Evolutionary conservation across 2,329 filamentous ascomycete species (phyloP), one percentile per base, ranked within the genome.

Genomic region (Fusarium sp.): DNA sequence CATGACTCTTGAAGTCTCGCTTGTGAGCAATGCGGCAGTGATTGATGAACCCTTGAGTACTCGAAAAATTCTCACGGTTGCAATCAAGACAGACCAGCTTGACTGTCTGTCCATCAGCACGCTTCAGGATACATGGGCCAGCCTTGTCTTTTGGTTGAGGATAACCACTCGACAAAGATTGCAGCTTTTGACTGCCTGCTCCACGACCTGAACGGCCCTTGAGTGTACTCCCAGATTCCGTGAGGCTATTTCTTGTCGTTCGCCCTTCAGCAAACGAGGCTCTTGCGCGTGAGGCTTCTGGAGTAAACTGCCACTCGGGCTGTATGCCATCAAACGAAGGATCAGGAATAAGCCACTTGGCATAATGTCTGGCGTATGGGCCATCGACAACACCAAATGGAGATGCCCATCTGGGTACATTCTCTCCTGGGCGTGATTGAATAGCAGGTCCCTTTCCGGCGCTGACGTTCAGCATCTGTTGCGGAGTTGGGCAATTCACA

Each of bases 41-140:
- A 77, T 99, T 99, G 82, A 99, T 96, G 81, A 98, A 98, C n/a
- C 96, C 96, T 80, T 98, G 96, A 0, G 94, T 97, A 82, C 94
- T 98, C 57, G 92, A 94, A 77, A 98, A 98, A 79, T 98, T 93
- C 78, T 93, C 93, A 68, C 95, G 88, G 49, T 93, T 87, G 80
- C 96, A 98, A 78, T 96, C 92, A 62, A 92, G 81, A 83, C 96
- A 99, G 68, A 97, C 91, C 48, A 98, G 86, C 80, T 97, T 97
- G 69, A 98, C 95, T 69, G 91, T 90, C 76, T 93, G 86, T 57
- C 93, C 93, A 80, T 98, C 94, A 55, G 92, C 91, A 74, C 94
- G 91, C 81, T 93, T 94, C 77, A 97, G 86, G 70, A 96, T 86
- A 79, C 94, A 93, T 59, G 94, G 93, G 7, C 93, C 92, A 59